These are phyloP conservation scores for Trichosanthes cucumerina DNA, from an alignment of 306 rosid genomes.

Conservation along the genomic window DNA sequence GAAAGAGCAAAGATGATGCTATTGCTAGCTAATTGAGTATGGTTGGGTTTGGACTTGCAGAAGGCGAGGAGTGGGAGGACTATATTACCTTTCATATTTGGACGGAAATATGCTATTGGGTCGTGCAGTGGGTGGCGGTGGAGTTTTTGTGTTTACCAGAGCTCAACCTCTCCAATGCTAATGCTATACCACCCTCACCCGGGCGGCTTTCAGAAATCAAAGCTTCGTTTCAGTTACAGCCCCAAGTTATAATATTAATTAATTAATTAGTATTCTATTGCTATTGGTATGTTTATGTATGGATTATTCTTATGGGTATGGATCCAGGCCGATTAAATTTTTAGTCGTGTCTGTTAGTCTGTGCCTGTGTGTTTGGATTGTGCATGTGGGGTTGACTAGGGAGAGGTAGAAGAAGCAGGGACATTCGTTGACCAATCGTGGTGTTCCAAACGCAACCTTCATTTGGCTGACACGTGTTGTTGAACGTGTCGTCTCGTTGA, in stretches of 20 bases:
- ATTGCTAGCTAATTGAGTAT: not conserved
- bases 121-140: slow-evolving; percentile 92
- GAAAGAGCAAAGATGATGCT: too few species aligned
- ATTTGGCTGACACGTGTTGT: not conserved
- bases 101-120: slow-evolving; percentile 88
- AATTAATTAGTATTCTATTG: too few species aligned
- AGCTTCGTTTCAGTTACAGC: too few species aligned
- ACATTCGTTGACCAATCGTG: not conserved
- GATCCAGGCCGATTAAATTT: too few species aligned
- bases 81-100: slow-evolving; percentile 80
- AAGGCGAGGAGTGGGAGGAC: slow-evolving; percentile 63
- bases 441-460: not conserved
- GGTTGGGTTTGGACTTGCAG: not conserved
- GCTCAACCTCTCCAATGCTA: slow-evolving; percentile 53
- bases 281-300: too few species aligned
- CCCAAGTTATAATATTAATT: too few species aligned
- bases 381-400: not conserved
- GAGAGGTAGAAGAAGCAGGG: too few species aligned
- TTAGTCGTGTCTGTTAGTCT: too few species aligned
- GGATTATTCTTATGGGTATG: too few species aligned
- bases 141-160: slow-evolving; percentile 76
- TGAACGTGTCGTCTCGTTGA: not conserved
- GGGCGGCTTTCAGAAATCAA: not conserved
- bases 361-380: not conserved
- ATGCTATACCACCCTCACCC: not conserved